Base-by-base conservation (phyloP, 371 early-diverging fungal genomes). In the Syncephalis plumigaleata region DNA sequence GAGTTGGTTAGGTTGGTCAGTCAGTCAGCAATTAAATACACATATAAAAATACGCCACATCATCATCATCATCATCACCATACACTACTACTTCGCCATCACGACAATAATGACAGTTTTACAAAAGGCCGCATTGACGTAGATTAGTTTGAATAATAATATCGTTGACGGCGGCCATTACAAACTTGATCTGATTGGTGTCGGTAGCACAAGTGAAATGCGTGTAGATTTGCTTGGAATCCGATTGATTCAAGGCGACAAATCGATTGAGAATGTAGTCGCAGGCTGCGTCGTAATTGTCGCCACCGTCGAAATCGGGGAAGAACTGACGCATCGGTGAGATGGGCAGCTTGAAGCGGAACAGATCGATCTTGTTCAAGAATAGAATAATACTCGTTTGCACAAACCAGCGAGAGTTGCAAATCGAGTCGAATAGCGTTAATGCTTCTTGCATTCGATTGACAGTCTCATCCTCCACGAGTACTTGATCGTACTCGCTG, bases 141-240 rank as follows among this genome's bases (percentile, higher is more conserved):
- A 91, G 66, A 61, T 84, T 88, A 50, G 71, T 70, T 59, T 87
- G 87, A 51, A 91, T 84, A 57, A 96, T 87, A 60, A 93, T 94
- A 61, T 94, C 93, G 56, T 88, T 92, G 42, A 92, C 89, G 15
- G 91, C 87, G 3, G 85, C 81, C 85, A 91, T 87, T 53, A 95
- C 96, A 58, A 87, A 86, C 61, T 81, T 84, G 54, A 95, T 88
- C 65, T 95, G 92, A 39, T 77, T 77, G n/a, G 96, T 95, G 64
- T 95, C 96, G 9, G 95, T 95, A 2, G 95, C 95, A 57, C 91
- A 93, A 11, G 96, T 95, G 55, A 90, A 88, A 66, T 91, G 92
- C 44, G 89, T 75, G 63, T 87, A 89, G 46, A 89, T 77, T 61
- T 85, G 86, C 63, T 87, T 92, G 44, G 70, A 61, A 24, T 83